Evolutionary conservation across 352 stramenopile species (phyloP), one percentile per base, ranked within the genome.

Genomic region (Phytophthora europaea): DNA sequence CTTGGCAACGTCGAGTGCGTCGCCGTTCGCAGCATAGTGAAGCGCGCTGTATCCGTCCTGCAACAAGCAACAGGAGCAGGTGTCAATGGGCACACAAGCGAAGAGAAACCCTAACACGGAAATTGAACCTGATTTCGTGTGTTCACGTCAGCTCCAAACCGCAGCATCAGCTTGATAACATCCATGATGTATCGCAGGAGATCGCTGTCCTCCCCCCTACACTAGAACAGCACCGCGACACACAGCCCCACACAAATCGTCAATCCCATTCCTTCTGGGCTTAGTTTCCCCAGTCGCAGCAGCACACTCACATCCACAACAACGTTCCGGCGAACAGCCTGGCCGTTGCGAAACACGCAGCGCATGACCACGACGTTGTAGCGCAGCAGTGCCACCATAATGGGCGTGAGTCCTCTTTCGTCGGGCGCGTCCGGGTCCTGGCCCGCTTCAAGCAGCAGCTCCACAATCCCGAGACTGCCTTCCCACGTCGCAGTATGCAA

Each of bases 331-430:
- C 26, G 69, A 16, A 80, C 36, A 4, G 69, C 61, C 16, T 61
- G 13, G 34, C 43, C 45, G 22, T 70, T 72, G 12, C 64, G 68
- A 26, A 80, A 77, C n/a, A 80, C 55, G 56, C 61, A 78, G 61
- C 65, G 65, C 60, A 72, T 78, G 57, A 64, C 65, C 9, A 78
- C 61, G 16, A 78, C 22, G 38, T 71, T 76, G 61, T 62, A 70
- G 36, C 60, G 73, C 64, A 80, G 51, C 31, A 75, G 61, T 4
- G 56, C 28, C 26, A 80, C 64, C 65, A 78, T 78, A 26, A 72
- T 65, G 7, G 73, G 31, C 50, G 73, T 80, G 34, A 75, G 67
- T 13, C 57, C 61, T 58, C 54, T 54, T 13, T 65, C 33, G 57
- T 75, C 69, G 15, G 15, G 33, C 16, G 73, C 70, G 48, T 77